A percentile compares a stretch with the other conserved stretches of the same genome.
These are phyloP conservation scores for Oryza meridionalis DNA, from an alignment of 176 grass and related monocot genomes.

Conservation along the genomic window DNA sequence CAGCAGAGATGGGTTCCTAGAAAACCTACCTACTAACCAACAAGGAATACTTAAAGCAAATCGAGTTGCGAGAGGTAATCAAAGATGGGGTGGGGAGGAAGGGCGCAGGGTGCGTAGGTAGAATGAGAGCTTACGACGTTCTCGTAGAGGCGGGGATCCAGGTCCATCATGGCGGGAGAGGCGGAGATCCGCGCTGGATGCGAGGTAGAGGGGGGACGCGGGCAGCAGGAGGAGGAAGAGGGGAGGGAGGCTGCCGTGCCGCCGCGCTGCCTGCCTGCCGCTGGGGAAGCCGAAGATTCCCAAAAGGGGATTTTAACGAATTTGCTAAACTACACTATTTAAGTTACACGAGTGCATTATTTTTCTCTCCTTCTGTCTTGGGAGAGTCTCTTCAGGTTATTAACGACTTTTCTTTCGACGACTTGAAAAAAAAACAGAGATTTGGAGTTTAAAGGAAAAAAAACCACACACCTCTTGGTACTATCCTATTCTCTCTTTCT, in stretches of 20 bases:
- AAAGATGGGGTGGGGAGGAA: not conserved
- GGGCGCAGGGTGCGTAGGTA: not conserved
- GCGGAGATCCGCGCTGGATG: conserved; percentile 30
- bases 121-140: conserved; percentile 56
- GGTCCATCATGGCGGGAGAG: conserved; percentile 64
- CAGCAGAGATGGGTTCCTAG: conserved; percentile 13
- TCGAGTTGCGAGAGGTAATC: not conserved
- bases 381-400: too few relatives aligned
- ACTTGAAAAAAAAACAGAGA: too few relatives aligned
- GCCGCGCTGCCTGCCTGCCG: not conserved
- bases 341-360: too few relatives aligned
- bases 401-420: too few relatives aligned
- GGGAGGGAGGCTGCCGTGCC: not conserved
- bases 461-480: too few relatives aligned
- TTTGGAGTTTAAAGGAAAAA: too few relatives aligned
- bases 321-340: not conserved
- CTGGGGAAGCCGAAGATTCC: conserved; percentile 28
- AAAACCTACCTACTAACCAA: conserved; percentile 9
- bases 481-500: too few relatives aligned
- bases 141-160: conserved; percentile 84
- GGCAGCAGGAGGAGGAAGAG: too few relatives aligned
- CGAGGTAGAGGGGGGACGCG: not conserved
- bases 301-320: not conserved
- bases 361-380: too few relatives aligned
- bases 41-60: not conserved